Percentiles rank a stretch among this genome's conserved stretches.
Conservation (phyloP, 352 stramenopile species). For the Pythium chondricola region DNA sequence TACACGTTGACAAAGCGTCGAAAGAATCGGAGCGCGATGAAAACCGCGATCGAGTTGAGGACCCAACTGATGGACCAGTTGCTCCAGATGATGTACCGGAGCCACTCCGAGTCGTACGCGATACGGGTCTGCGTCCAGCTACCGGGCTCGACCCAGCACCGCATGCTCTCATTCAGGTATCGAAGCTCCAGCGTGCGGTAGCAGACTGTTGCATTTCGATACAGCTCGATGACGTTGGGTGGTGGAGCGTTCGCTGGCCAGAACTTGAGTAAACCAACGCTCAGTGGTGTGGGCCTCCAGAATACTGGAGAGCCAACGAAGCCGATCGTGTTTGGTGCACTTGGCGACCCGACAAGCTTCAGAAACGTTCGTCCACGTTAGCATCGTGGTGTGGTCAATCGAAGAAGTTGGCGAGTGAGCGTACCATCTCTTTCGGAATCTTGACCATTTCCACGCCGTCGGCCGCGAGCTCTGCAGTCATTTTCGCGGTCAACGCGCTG, state of each 20-base stretch:
- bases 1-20: slow-evolving; percentile 19
- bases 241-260: slow-evolving; percentile 9
- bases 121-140: slow-evolving; percentile 16
- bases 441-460: slow-evolving; percentile 12
- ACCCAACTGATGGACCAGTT: slow-evolving; percentile 37
- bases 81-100: slow-evolving; percentile 30
- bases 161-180: slow-evolving; percentile 28
- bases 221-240: neutral
- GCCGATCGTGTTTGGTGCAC: slow-evolving; percentile 3
- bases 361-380: neutral
- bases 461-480: slow-evolving; percentile 11
- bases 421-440: slow-evolving; percentile 17
- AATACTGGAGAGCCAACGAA: slow-evolving; percentile 22
- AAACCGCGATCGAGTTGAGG: slow-evolving; percentile 25
- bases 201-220: slow-evolving; percentile 23
- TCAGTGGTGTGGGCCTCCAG: slow-evolving; percentile 22
- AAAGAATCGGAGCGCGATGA: slow-evolving; percentile 21
- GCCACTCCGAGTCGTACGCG: slow-evolving; percentile 16
- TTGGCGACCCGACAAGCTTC: slow-evolving; percentile 19
- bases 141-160: slow-evolving; percentile 32
- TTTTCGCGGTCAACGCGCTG: slow-evolving; percentile 11
- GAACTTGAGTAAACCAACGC: slow-evolving; percentile 19
- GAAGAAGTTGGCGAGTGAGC: neutral
- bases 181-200: slow-evolving; percentile 29
- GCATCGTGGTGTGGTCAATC: neutral